These are phyloP conservation scores for Barbatosphaeria neglecta DNA, from an alignment of 495 filamentous ascomycete species.

Conservation along the genomic window DNA sequence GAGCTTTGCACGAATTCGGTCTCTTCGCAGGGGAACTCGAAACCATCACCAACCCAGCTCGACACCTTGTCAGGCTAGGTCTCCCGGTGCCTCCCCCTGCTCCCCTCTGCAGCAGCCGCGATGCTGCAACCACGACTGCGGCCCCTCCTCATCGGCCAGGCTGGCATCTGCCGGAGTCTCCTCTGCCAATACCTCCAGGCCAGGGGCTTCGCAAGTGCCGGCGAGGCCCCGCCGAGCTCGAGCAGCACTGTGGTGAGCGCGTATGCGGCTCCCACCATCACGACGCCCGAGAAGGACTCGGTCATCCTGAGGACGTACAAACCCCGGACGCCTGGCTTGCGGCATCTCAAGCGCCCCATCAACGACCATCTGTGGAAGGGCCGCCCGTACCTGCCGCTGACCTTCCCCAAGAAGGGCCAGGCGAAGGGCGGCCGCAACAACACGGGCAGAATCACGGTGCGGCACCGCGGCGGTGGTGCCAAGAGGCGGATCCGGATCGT, in stretches of 20 bases:
- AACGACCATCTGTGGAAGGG: constrained; percentile 97
- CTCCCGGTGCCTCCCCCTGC: too few relatives aligned
- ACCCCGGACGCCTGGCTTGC: constrained; percentile 84
- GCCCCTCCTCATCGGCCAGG: constrained; percentile 10
- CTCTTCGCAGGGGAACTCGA: not conserved
- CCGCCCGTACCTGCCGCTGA: constrained; percentile 68
- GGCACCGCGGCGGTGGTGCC: constrained; percentile 82
- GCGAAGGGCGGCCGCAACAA: constrained; percentile 88
- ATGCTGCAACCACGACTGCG: constrained; percentile 24
- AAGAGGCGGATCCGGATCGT: constrained; percentile 85
- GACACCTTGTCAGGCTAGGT: too few relatives aligned
- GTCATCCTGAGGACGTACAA: constrained; percentile 72
- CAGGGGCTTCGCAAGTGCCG: constrained; percentile 13
- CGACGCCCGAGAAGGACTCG: constrained; percentile 19
- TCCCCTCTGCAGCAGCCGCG: not conserved
- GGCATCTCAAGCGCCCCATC: constrained; percentile 80
- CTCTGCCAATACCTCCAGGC: constrained; percentile 6
- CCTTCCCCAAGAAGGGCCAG: constrained; percentile 81
- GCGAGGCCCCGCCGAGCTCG: constrained; percentile 1
- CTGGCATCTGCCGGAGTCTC: constrained; percentile 11
- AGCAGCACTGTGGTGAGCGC: not conserved
- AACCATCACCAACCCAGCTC: too few relatives aligned
- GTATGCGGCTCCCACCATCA: not conserved
- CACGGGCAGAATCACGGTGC: constrained; percentile 68
- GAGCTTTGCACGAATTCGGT: not conserved